Evolutionary conservation across 257 asterid genomes (phyloP).

Genomic region (Solanum chiquidenum): DNA sequence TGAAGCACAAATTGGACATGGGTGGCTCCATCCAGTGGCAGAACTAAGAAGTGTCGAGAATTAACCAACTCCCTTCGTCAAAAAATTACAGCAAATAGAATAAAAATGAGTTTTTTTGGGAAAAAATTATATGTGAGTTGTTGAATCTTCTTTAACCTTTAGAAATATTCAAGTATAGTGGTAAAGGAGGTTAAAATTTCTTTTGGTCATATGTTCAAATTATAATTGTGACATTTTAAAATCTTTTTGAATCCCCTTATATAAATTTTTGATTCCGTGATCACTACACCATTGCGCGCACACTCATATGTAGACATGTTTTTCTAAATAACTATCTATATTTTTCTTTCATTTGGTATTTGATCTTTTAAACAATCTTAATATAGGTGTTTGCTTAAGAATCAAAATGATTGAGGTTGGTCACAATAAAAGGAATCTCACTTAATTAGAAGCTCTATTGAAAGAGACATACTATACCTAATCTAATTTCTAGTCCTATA

Average conservation of each 20-base stretch:
- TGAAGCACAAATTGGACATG: neutral
- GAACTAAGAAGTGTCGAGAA: neutral
- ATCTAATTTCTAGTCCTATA: neutral
- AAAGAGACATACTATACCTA: neutral
- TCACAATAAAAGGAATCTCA: neutral
- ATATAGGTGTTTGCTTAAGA: neutral
- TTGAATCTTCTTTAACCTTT: neutral
- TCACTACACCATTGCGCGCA: neutral
- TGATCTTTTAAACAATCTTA: neutral
- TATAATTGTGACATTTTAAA: neutral
- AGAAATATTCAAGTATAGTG: neutral
- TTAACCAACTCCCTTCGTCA: neutral
- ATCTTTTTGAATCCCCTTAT: neutral
- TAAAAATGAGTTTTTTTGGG: too few relatives aligned
- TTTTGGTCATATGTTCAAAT: neutral
- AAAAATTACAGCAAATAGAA: too few relatives aligned
- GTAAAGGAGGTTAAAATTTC: neutral
- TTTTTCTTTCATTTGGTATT: neutral
- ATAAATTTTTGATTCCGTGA: neutral
- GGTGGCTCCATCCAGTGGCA: neutral
- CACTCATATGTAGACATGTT: neutral
- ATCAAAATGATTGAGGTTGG: neutral
- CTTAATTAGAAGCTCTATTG: neutral
- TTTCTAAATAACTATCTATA: neutral
- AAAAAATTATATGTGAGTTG: neutral